These are phyloP conservation scores for Xerocomus minutiporus DNA, from an alignment of 1,284 basidiomycete genomes.

Conservation along the genomic window DNA sequence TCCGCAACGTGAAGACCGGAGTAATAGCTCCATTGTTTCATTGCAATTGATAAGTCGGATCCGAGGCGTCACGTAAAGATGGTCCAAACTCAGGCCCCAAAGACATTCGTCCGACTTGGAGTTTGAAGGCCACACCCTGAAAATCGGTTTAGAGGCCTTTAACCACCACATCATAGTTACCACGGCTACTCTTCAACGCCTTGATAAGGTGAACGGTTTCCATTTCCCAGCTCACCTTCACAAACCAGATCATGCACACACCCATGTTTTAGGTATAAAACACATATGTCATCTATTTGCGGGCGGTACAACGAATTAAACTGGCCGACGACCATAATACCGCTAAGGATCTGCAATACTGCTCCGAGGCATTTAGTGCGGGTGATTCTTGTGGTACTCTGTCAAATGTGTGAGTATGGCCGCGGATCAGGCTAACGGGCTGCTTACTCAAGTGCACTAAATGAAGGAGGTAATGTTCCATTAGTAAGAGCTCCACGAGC, in stretches of 20 bases:
- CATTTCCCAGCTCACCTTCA: slow-evolving; percentile 7
- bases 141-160: not conserved
- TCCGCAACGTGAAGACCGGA: not conserved
- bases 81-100: too few relatives aligned
- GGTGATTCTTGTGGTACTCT: slow-evolving; percentile 88
- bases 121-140: too few relatives aligned
- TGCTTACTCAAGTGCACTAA: slow-evolving; percentile 76
- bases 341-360: not conserved
- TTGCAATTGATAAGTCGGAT: too few relatives aligned
- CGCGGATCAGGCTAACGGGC: slow-evolving; percentile 2
- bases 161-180: not conserved
- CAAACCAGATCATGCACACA: not conserved
- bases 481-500: slow-evolving; percentile 2
- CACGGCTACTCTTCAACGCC: not conserved
- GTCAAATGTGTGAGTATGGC: slow-evolving; percentile 23
- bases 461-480: slow-evolving; percentile 4
- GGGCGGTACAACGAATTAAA: slow-evolving; percentile 20
- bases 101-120: too few relatives aligned
- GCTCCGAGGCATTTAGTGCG: slow-evolving; percentile 46
- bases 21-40: not conserved
- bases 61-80: too few relatives aligned
- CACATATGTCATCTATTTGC: slow-evolving; percentile 23
- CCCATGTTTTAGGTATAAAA: slow-evolving; percentile 13
- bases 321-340: slow-evolving; percentile 7
- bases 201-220: not conserved